Evolutionary conservation across 768 basidiomycete genomes (phyloP).

Genomic region (Crepidotus variabilis): DNA sequence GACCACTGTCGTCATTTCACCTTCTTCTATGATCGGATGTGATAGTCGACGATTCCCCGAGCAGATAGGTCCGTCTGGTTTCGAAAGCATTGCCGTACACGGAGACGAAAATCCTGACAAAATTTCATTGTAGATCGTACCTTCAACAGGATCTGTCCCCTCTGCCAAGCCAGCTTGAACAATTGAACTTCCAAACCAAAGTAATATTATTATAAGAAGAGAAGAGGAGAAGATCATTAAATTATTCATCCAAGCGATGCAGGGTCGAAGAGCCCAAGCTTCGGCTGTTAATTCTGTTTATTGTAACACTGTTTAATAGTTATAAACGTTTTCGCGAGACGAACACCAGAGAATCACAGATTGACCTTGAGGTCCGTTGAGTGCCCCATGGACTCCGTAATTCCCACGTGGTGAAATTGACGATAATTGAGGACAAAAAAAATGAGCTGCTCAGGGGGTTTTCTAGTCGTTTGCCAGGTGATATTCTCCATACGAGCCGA

Average conservation of each 20-base stretch:
- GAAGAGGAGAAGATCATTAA: not conserved
- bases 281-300: not conserved
- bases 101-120: conserved; percentile 1
- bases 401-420: not conserved
- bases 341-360: not conserved
- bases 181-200: too few relatives aligned
- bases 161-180: not conserved
- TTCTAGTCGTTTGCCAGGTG: not conserved
- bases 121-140: not conserved
- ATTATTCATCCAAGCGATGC: not conserved
- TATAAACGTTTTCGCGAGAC: not conserved
- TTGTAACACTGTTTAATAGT: not conserved
- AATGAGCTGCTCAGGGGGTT: not conserved
- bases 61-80: conserved; percentile 46
- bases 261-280: not conserved
- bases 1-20: not conserved
- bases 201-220: too few relatives aligned
- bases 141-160: not conserved
- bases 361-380: not conserved
- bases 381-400: not conserved
- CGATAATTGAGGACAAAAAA: not conserved
- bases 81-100: too few relatives aligned
- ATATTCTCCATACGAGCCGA: not conserved
- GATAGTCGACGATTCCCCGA: conserved; percentile 68
- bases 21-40: conserved; percentile 4